Percentiles rank a stretch among this genome's conserved stretches.
Evolutionary conservation across 78 protist species (phyloP).

Genomic region (Dictyostelium citrinum): DNA sequence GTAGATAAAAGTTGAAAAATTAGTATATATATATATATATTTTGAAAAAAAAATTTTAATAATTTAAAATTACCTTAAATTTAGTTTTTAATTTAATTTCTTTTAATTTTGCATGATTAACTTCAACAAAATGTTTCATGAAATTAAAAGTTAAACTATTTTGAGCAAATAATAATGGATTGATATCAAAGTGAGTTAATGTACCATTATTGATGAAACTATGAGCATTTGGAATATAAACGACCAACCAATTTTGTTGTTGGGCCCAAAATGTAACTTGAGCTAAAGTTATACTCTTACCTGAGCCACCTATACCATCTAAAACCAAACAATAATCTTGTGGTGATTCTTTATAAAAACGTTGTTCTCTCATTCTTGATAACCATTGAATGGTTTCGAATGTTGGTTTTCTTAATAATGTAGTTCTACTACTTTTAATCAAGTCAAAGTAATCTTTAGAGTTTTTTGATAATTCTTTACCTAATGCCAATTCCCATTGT

Average conservation of each 20-base stretch:
- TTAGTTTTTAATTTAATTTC: slow-evolving; percentile 55
- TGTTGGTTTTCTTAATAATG: slow-evolving; percentile 58
- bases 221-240: slow-evolving; percentile 51
- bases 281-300: slow-evolving; percentile 33
- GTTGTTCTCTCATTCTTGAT: slow-evolving; percentile 27
- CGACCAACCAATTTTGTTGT: slow-evolving; percentile 76
- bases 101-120: slow-evolving; percentile 44
- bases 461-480: neutral
- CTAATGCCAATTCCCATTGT: slow-evolving; percentile 48
- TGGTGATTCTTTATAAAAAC: slow-evolving; percentile 9
- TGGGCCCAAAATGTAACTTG: slow-evolving; percentile 71
- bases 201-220: slow-evolving; percentile 31
- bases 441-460: neutral
- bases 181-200: slow-evolving; percentile 1
- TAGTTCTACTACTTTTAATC: slow-evolving; percentile 31
- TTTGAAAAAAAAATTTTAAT: neutral
- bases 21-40: too few species aligned
- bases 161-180: slow-evolving; percentile 63
- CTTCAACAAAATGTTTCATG: neutral
- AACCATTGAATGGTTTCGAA: slow-evolving; percentile 62
- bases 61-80: slow-evolving; percentile 13
- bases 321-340: slow-evolving; percentile 7
- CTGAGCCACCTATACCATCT: slow-evolving; percentile 64
- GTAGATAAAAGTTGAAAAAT: too few species aligned
- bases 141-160: neutral